A percentile compares a stretch with the other conserved stretches of the same genome.
Conservation (phyloP, 2,329 filamentous ascomycete species). For the Cordyceps tenuipes region DNA sequence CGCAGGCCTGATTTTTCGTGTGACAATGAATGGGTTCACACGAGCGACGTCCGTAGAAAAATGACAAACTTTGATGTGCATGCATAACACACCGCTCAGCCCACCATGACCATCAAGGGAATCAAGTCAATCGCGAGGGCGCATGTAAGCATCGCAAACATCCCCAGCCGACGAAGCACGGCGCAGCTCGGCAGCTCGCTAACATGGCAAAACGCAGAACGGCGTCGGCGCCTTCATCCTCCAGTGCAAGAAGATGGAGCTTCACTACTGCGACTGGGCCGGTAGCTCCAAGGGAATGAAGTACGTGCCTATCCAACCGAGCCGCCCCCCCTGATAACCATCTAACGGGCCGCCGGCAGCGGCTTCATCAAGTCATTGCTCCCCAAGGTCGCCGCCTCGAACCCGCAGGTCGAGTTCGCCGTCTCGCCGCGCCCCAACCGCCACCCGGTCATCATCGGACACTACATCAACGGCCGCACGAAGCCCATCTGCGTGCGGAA, state of each 20-base stretch:
- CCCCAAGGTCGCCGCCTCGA: constrained; percentile 65
- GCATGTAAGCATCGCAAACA: constrained; percentile 36
- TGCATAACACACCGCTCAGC: constrained; percentile 20
- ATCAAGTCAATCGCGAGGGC: constrained; percentile 44
- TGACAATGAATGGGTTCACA: neutral
- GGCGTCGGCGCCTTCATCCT: constrained; percentile 94
- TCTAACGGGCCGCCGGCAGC: constrained; percentile 38
- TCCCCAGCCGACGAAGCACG: neutral
- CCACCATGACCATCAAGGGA: constrained; percentile 47
- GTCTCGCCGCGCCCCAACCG: constrained; percentile 83
- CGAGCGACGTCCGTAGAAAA: neutral
- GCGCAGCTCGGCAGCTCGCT: constrained; percentile 4
- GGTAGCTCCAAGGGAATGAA: constrained; percentile 94
- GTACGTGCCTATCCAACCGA: constrained; percentile 41
- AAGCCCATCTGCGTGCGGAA: constrained; percentile 88
- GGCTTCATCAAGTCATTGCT: constrained; percentile 74
- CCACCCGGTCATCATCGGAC: constrained; percentile 80
- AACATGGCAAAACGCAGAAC: constrained; percentile 55
- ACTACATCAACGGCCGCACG: constrained; percentile 84
- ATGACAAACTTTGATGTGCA: constrained; percentile 14
- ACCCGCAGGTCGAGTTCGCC: constrained; percentile 85
- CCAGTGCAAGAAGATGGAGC: constrained; percentile 91
- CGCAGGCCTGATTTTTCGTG: constrained; percentile 16
- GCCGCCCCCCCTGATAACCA: neutral
- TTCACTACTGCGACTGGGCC: constrained; percentile 95